Evolutionary conservation across 1,284 basidiomycete genomes (phyloP).

Genomic region (Termitomyces sp.): DNA sequence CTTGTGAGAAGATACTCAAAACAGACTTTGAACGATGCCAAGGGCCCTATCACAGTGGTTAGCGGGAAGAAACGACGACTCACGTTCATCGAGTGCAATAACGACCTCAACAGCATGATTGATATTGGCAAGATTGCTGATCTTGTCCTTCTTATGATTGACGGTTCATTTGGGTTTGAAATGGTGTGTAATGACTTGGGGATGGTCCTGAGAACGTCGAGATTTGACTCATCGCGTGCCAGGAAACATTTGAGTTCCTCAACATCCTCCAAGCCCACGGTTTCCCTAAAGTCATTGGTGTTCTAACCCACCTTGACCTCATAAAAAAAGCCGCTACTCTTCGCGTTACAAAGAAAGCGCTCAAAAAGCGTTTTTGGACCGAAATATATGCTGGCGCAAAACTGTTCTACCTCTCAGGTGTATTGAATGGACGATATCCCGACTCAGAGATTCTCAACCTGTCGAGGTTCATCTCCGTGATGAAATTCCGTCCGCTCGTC

Average conservation of each 20-base stretch:
- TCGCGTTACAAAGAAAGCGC: constrained; percentile 87
- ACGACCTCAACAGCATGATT: constrained; percentile 97
- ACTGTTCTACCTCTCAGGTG: constrained; percentile 96
- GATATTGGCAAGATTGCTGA: constrained; percentile 97
- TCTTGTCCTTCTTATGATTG: constrained; percentile 94
- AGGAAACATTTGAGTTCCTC: constrained; percentile 99
- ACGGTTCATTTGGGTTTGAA: constrained; percentile 97
- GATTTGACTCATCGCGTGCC: neutral
- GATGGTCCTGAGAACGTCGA: neutral
- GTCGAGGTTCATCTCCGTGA: constrained; percentile 92
- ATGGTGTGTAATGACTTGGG: constrained; percentile 62
- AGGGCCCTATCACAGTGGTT: constrained; percentile 96
- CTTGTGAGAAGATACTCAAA: constrained; percentile 93
- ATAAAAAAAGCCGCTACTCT: constrained; percentile 90
- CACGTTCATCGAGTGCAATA: constrained; percentile 97
- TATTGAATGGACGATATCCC: constrained; percentile 97
- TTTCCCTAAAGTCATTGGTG: constrained; percentile 96
- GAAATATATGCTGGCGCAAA: constrained; percentile 99
- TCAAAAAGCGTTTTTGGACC: constrained; percentile 99
- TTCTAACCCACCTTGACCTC: constrained; percentile 95
- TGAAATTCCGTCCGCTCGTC: constrained; percentile 97
- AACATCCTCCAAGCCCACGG: constrained; percentile 97
- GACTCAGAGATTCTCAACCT: constrained; percentile 96
- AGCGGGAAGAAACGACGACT: constrained; percentile 87
- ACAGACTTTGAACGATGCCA: constrained; percentile 85